Base-by-base conservation (phyloP, 345 rosid species). In the Gossypium longicalyx region DNA sequence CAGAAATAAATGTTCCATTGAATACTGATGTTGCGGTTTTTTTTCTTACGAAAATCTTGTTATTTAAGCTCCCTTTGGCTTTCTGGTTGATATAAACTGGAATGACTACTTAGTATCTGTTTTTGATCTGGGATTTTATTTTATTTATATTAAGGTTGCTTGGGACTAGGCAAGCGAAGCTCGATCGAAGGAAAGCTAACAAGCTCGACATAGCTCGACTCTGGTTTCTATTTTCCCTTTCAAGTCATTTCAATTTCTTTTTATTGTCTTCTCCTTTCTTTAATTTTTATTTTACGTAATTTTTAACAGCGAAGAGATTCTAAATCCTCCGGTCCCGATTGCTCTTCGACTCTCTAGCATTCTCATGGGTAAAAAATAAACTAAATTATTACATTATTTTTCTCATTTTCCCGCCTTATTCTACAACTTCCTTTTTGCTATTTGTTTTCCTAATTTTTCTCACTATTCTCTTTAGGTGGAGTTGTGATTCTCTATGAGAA, bases 341-440 rank as follows among this genome's bases (percentile, higher is more conserved):
- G 98, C 98, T 74, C 93, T 93, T 34, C 83, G 98, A 65, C 96
- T 95, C 67, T 89, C 98, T 7, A 90, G 97, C 70, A 93, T 95
- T 79, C 88, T 95, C 22, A 93, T 95, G 98, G 99, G 98, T 89
- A 82, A 63, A 23, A 38, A 43, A 10, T 38, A 12, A 64, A 69
- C 16, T 12, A n/a, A 54, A 53, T 54, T 12, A 9, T 29, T 13
- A 8, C 16, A 7, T 22, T 25, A 4, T 9, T 34, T 58, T 58
- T 61, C 45, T 41, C 2, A 56, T 41, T n/a, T 10, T 29, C 44
- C 13, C 3, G 10, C 0, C 29, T 0, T 52, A 23, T 75, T 10
- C 67, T 16, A 17, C 20, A 53, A 53, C 57, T 44, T 38, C 2
- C 2, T 15, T 34, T 34, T 19, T 25, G 34, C 6, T 44, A 23